Evolutionary conservation across 176 grass and related monocot species (phyloP), one percentile per base, ranked within the genome.

Genomic region (Avena sativa): DNA sequence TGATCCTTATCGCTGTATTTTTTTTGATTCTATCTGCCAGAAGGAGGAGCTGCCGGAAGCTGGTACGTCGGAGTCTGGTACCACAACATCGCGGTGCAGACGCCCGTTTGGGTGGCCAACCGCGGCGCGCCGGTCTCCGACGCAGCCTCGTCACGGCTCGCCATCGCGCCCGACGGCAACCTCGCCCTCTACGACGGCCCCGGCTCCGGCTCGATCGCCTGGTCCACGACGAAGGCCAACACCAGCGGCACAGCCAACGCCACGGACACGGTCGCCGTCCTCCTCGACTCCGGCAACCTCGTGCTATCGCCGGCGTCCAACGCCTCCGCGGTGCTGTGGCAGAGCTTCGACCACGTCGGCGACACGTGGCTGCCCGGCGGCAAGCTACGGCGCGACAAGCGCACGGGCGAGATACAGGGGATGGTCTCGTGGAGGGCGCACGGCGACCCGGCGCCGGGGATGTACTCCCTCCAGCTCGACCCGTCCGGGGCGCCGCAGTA

Each of bases 61-160:
- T 88, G 79, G 79, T 88, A 88, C 60, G 0, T 78, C 49, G 86
- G 86, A 6, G 83, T 92, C 49, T 89, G 91, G 91, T 89, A 81
- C 84, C 13, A 83, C 65, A 81, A 86, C 15, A 78, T 87, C 68
- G 10, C 80, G 0, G 15, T 30, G 3, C 73, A 46, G 56, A 81
- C 87, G 14, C 40, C 67, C 2, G 91, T 92, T 5, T 92, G 91
- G 91, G 87, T 92, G 6, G 84, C 91, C 60, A 92, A 92, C 87
- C 62, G 87, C 49, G 75, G 81, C 26, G 43, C 12, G 8, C 91
- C 87, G 1, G 53, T 92, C 17, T 52, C 67, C 8, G 69, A 87
- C 60, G 68, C 71, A 10, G 40, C 44, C 8, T 5, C 65, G 23
- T 80, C 87, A 12, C 57, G 20, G 15, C 59, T 92, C 34, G 36